A percentile compares a stretch with the other conserved stretches of the same genome.
phyloP scores from a whole-genome alignment of 345 rosid genomes.

The Firmiana major region DNA sequence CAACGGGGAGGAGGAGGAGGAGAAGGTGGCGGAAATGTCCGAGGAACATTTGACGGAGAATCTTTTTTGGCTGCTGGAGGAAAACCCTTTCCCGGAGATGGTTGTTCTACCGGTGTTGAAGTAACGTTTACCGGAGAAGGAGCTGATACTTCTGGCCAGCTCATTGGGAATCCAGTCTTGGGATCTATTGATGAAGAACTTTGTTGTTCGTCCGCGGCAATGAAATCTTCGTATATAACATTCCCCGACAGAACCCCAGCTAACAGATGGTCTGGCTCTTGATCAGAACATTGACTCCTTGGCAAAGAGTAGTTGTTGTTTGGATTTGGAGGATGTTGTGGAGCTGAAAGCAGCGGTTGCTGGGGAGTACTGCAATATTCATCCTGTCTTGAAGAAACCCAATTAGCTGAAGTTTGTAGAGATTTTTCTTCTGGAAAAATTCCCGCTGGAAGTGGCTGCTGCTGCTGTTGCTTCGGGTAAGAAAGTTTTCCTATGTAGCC shows the following conservation, averaged over 20 bases:
- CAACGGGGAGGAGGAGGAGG: not conserved
- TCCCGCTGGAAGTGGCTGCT: not conserved
- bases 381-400: not conserved
- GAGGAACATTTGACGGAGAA: not conserved
- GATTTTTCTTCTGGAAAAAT: not conserved
- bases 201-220: not conserved
- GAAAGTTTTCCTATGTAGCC: not conserved
- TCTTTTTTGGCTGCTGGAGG: not conserved
- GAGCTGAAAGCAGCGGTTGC: not conserved
- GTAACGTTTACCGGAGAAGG: not conserved
- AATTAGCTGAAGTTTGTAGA: not conserved
- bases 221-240: not conserved
- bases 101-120: not conserved
- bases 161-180: not conserved
- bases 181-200: not conserved
- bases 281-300: not conserved
- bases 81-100: not conserved
- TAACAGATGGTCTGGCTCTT: not conserved
- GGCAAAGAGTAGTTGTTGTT: not conserved
- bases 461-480: not conserved
- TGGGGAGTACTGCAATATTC: not conserved
- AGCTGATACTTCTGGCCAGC: not conserved
- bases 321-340: not conserved
- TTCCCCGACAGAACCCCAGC: not conserved
- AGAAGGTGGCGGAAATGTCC: not conserved